Evolutionary conservation across 257 asterid genomes (phyloP), one percentile per base, ranked within the genome.

Genomic region (Mitragyna speciosa): DNA sequence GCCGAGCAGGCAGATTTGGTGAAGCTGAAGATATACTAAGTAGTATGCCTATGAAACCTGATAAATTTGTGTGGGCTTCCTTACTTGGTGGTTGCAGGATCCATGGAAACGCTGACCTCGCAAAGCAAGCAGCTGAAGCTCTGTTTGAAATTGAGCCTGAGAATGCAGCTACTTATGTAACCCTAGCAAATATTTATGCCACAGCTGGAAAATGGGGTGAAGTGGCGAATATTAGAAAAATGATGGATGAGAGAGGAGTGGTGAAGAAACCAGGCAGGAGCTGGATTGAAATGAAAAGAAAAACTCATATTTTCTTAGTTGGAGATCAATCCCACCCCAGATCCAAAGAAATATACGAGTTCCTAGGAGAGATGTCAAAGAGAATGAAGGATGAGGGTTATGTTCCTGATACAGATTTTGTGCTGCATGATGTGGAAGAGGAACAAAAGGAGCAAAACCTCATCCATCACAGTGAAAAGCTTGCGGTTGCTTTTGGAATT

Each of bases 311-410:
- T 26, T 61, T 61, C 68, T 61, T 61, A 26, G 68, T 61, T 26
- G 68, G 68, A 26, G 68, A 61, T 61, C 68, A 61, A 11, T 61
- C 68, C 33, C 68, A 61, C n/a, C 68, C 68, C 33, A n/a, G 36
- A 30, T 61, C 68, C 68, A 61, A 61, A 31, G 68, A 61, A 61
- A n/a, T 61, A 61, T 61, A 61, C 6, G 17, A 61, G 33, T 61
- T 61, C 36, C 36, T 89, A 75, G 88, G 84, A 14, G 70, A 88
- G 77, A 88, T 90, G 77, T 86, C 89, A 6, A 90, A 78, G 91
- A 89, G 83, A 83, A 90, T 93, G 96, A 90, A 89, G 87, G 91
- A 87, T 82, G 89, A 91, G 74, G 96, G 97, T 24, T 91, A 90
- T 33, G 81, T 89, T 24, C 95, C 95, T 58, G 89, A 86, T 76